Conservation (phyloP, 768 basidiomycete species). For the Lactifluus pinguis region DNA sequence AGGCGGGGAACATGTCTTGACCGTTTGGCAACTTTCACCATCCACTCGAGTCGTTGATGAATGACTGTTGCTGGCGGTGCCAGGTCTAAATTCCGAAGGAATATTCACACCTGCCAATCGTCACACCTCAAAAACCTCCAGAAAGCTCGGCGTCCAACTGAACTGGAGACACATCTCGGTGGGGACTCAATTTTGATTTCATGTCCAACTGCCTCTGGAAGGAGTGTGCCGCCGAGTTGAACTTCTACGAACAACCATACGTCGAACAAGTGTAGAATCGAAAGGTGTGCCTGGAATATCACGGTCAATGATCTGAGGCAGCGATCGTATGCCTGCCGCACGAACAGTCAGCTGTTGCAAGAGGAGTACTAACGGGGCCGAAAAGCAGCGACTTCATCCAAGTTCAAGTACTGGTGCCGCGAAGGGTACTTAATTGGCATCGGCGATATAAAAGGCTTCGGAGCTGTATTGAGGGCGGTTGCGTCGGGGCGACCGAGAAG, state of each 20-base stretch:
- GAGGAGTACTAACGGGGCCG: conserved; percentile 25
- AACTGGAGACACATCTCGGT: conserved; percentile 1
- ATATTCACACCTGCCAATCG: background rate
- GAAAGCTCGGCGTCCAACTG: conserved; percentile 14
- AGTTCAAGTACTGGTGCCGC: conserved; percentile 21
- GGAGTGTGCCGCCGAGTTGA: conserved; percentile 8
- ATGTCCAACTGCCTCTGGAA: background rate
- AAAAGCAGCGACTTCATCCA: conserved; percentile 30
- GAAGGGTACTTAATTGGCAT: conserved; percentile 25
- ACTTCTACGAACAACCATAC: conserved; percentile 25
- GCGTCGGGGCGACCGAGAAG: conserved; percentile 30
- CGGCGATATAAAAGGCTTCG: conserved; percentile 25
- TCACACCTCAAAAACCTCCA: conserved; percentile 11
- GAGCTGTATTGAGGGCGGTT: conserved; percentile 25
- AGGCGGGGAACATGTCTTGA: no score
- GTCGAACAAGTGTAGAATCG: conserved; percentile 29
- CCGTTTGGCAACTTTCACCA: conserved; percentile 31
- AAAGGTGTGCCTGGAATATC: conserved; percentile 31
- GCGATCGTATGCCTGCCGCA: conserved; percentile 17
- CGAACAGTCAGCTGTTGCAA: conserved; percentile 2
- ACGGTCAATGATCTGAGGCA: conserved; percentile 21
- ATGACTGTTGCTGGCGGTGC: conserved; percentile 39
- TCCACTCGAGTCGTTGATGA: conserved; percentile 25
- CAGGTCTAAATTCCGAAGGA: conserved; percentile 25
- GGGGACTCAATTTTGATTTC: background rate